Conservation (phyloP, 75 land plant genomes). For the Gnetum montanum region DNA sequence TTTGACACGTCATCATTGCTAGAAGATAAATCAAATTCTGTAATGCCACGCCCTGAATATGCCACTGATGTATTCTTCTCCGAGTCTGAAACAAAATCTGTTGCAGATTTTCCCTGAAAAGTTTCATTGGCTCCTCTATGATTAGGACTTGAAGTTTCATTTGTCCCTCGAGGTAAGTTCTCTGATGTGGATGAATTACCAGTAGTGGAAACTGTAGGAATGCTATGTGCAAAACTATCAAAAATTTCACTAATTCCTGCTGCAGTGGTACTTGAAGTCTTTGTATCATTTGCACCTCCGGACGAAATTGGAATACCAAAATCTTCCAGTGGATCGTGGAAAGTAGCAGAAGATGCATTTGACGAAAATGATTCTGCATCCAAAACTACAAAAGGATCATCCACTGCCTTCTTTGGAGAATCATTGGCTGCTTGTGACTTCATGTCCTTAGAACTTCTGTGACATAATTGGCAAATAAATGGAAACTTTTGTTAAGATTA, state of each 20-base stretch:
- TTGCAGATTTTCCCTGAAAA: conserved; percentile 13
- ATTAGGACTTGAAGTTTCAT: conserved; percentile 9
- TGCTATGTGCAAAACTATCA: conserved; percentile 30
- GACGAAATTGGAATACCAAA: conserved; percentile 30
- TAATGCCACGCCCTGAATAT: background rate
- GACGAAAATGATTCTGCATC: conserved; percentile 28
- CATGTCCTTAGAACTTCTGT: conserved; percentile 22
- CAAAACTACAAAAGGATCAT: conserved; percentile 66
- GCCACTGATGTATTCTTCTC: conserved; percentile 11
- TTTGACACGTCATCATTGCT: conserved; percentile 15
- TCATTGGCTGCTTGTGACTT: conserved; percentile 13
- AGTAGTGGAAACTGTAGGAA: conserved; percentile 16
- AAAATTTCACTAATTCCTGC: conserved; percentile 47
- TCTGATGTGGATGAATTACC: conserved; percentile 21
- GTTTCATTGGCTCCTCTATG: conserved; percentile 14
- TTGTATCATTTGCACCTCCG: conserved; percentile 12
- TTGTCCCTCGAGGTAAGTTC: conserved; percentile 15
- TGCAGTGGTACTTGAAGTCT: conserved; percentile 13
- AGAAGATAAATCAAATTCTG: conserved; percentile 29
- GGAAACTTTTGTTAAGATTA: no score
- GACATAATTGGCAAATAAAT: background rate
- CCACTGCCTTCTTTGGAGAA: conserved; percentile 17
- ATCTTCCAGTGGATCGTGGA: conserved; percentile 47
- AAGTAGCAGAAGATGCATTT: conserved; percentile 26
- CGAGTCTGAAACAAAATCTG: conserved; percentile 8